Base-by-base conservation (phyloP, 257 asterid genomes). In the Przewalskia tangutica region DNA sequence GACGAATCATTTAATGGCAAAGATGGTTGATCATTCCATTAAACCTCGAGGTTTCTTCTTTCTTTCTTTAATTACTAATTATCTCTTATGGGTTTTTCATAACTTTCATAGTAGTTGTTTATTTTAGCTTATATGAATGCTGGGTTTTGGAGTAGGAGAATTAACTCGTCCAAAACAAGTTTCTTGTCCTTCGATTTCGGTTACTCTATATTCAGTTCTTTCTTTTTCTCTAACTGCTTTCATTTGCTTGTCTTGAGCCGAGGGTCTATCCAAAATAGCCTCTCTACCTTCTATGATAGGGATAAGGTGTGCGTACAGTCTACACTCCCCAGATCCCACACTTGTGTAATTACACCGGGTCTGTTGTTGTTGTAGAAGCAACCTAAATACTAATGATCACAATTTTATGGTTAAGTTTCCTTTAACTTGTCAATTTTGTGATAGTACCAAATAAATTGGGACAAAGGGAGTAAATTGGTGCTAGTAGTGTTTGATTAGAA, bases 31-130 rank as follows among this genome's bases (percentile, higher is more conserved):
- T 85, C 85, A 86, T 85, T 87, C 90, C 62, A 86, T 90, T 62
- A 86, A 90, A 81, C 88, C 94, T 68, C 88, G 89, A 86, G 98
- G 97, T 92, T 81, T 83, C 81, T 46, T 50, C 0, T 67, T 13
- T 20, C 77, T 44, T 27, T 34, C n/a, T 55, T 27, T 27, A 27
- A 27, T 27, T 27, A 27, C 32, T 32, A 8, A 65, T 14, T 60
- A 54, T 8, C 59, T 46, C 10, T 75, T 5, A 1, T 46, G 42
- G 60, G 18, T 3, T 20, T 67, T 71, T 12, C 13, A 73, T 7
- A 73, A 73, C 0, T 48, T 73, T 12, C 9, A 5, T 70, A 32
- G 42, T 54, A 54, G 10, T 71, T 46, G 38, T 1, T 46, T 7
- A 48, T 38, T 13, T 48, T 16, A 3, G 14, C 32, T 16, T 38